These are phyloP conservation scores for Globisporangium acanthophoron DNA, from an alignment of 352 stramenopile species.

Conservation along the genomic window DNA sequence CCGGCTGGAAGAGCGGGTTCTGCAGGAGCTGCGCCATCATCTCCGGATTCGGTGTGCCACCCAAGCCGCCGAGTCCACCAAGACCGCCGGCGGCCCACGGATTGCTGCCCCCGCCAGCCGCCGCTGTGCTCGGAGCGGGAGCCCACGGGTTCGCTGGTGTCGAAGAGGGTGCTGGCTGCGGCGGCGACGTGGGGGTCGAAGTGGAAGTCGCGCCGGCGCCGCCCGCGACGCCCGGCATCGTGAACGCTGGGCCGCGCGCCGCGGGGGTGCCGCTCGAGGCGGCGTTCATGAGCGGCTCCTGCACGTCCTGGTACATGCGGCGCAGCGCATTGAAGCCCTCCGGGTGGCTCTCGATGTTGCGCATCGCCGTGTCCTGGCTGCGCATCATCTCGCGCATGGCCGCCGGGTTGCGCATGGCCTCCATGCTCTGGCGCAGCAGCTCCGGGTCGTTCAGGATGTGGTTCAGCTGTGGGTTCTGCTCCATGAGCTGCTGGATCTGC, in stretches of 20 bases:
- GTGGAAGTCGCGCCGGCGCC: conserved; percentile 9
- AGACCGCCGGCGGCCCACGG: conserved; percentile 8
- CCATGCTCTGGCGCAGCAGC: conserved; percentile 92
- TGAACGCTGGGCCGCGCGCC: conserved; percentile 60
- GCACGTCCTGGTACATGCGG: conserved; percentile 92
- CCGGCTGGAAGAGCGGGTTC: conserved; percentile 81
- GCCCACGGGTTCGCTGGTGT: conserved; percentile 58
- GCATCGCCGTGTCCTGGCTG: conserved; percentile 95
- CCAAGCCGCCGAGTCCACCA: conserved; percentile 6
- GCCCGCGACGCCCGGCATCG: conserved; percentile 76
- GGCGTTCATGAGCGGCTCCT: conserved; percentile 95
- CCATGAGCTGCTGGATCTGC: conserved; percentile 92
- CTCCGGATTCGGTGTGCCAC: conserved; percentile 43
- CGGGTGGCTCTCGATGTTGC: conserved; percentile 96
- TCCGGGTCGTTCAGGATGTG: conserved; percentile 96
- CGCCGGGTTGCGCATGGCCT: conserved; percentile 96
- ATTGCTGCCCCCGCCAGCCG: not conserved
- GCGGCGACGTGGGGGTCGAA: too few species aligned
- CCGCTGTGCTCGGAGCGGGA: conserved; percentile 6
- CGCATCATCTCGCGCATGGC: conserved; percentile 97
- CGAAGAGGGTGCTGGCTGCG: conserved; percentile 4
- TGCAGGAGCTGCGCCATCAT: conserved; percentile 85
- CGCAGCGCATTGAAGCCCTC: conserved; percentile 96
- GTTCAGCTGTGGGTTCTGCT: conserved; percentile 94
- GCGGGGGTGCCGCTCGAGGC: conserved; percentile 41